Base-by-base conservation (phyloP, 805 yeast species). In the Cyberlindnera euphorbiiphila region DNA sequence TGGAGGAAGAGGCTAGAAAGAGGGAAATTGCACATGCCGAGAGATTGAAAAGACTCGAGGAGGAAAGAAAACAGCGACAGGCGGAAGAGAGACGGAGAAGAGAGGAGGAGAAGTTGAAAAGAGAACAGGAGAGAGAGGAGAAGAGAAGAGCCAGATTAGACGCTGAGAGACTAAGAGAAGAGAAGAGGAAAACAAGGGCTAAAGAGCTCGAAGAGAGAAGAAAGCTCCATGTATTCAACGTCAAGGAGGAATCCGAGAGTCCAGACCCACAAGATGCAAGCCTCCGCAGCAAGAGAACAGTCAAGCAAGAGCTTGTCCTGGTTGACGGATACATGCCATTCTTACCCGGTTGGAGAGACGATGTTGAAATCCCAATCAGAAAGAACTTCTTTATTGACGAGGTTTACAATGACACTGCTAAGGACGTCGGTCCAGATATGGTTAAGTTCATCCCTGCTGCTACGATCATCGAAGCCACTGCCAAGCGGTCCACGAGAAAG, bases 341-440 rank as follows among this genome's bases (percentile, higher is more conserved):
- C 39, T 20, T 50, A 7, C 37, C 37, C 9, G 36, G 27, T 8
- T 31, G 53, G 32, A 41, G 40, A 27, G 39, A 46, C 1, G 56
- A 51, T 31, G 41, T 39, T 27, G 56, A 53, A 25, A 36, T 51
- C 6, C 54, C 57, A 29, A 45, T 52, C 15, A 36, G 49, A 19
- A 29, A 39, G 1, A 34, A 32, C 9, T 49, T 71, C 30, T 70
- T 62, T 48, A 54, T 56, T 10, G 54, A 56, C 14, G 65, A 61
- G 14, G 47, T 66, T 9, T 28, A 34, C 27, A 14, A 21, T 12
- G 24, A 27, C 13, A 27, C 24, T 10, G n/a, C 25, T 6, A 6
- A 12, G 6, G 12, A 12, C 10, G 18, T 27, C 5, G 11, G 13
- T 9, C 25, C 25, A 13, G 15, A 10, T 8, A 11, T 12, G 4